Base-by-base conservation (phyloP, 2,329 filamentous ascomycete species). In the Aspergillus nomiae region DNA sequence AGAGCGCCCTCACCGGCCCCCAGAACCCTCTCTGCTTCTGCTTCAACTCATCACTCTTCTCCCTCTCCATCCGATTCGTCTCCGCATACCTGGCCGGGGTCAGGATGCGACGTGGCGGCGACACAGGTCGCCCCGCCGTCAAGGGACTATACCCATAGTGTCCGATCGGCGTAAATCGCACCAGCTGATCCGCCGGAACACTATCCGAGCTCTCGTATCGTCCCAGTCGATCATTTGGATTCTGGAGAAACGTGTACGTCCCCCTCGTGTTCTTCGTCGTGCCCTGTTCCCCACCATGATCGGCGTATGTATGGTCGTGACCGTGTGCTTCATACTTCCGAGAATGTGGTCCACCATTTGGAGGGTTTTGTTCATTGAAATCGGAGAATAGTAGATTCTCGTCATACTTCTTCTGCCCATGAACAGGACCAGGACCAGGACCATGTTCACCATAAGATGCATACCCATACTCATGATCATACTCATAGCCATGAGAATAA, bases 31-130 rank as follows among this genome's bases (percentile, higher is more conserved):
- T 24, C 43, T 43, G 48, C 38, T 59, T 43, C 26, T 62, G 38
- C 24, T 58, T 54, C 34, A 36, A 48, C 26, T 45, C 45, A 24
- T 26, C 3, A 32, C 51, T 12, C 38, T 50, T 26, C 19, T 60
- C 48, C 30, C 38, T 48, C 8, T 54, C 54, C 32, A 41, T 32
- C 30, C 58, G 57, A 16, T 61, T 64, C 9, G 57, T 54, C 51
- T 65, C 48, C 34, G 63, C 60, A 53, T 67, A 66, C 6, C 64
- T 56, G 1, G 54, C 58, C 2, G 67, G 67, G 0, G 67, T 67
- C 7, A 66, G 50, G 48, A 67, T 63, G 0, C 65, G 59, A 4
- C 57, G 56, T 16, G 67, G 67, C n/a, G 67, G 65, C 48, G 62
- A 59, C 7, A 63, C 4, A 2, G 38, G 24, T 8, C 46, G 34